Percentiles rank a stretch among this genome's conserved stretches.
phyloP scores from a whole-genome alignment of 1,284 basidiomycete genomes.

The Golubevia sp. region DNA sequence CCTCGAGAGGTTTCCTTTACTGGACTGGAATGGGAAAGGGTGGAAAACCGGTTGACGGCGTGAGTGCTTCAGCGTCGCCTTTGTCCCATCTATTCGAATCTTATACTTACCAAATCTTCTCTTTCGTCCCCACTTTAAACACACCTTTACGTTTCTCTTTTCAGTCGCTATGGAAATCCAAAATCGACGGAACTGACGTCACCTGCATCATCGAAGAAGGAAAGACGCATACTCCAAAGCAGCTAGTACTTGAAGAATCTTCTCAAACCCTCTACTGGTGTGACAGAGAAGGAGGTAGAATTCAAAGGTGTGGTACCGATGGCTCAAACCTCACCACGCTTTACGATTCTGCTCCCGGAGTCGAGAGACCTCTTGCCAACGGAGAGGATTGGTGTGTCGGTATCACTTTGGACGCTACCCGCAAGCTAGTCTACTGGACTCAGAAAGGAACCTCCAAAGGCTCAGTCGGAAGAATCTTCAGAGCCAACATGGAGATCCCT shows the following conservation, averaged over 20 bases:
- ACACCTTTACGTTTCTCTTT: too few species aligned
- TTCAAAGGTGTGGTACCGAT: constrained; percentile 1
- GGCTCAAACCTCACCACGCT: constrained; percentile 8
- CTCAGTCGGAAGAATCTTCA: constrained; percentile 2
- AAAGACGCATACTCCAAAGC: constrained; percentile 6
- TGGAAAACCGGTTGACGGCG: background rate
- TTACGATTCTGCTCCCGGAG: constrained; percentile 8
- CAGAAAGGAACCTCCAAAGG: constrained; percentile 6
- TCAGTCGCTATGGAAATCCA: background rate
- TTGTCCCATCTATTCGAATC: background rate
- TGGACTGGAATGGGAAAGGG: background rate
- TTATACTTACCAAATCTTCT: background rate
- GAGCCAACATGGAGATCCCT: constrained; percentile 5
- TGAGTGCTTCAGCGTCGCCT: background rate
- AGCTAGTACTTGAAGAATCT: background rate
- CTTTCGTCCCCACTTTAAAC: too few species aligned
- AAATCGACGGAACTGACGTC: background rate
- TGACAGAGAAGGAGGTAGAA: constrained; percentile 8
- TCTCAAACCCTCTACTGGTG: constrained; percentile 7
- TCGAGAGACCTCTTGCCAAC: background rate
- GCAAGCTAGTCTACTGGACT: constrained; percentile 8
- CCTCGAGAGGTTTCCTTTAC: background rate
- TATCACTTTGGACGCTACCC: constrained; percentile 3
- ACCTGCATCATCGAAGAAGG: background rate
- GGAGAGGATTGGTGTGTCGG: constrained; percentile 3